Evolutionary conservation across 1,284 basidiomycete species (phyloP), one percentile per base, ranked within the genome.

Genomic region (Irpex lacteus): DNA sequence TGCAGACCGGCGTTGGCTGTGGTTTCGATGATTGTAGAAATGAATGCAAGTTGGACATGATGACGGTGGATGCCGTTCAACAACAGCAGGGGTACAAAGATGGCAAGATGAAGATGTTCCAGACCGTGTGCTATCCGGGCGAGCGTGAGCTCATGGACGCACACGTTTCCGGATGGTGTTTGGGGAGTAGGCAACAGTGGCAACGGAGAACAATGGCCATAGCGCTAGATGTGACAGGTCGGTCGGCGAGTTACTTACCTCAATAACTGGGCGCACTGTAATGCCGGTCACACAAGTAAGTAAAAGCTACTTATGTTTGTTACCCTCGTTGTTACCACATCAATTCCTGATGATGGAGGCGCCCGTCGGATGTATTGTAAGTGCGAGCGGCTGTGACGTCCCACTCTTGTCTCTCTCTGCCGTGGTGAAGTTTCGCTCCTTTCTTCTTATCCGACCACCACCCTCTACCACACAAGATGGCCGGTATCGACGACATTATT

Each of bases 11-110:
- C 54, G 77, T 73, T 21, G 83, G 83, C 49, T 77, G 73, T n/a
- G 82, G 79, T n/a, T 77, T 77, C 26, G 79, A 76, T 36, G 77
- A 78, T 21, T 76, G 75, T 13, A 89, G 72, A 70, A 87, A 90
- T 5, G 80, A 73, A 71, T 90, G 85, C 62, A 90, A 76, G 64
- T 71, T 82, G 11, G 76, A 67, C 73, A 74, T 73, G 50, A 49
- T 26, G 26, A 26, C 26, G 26, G 53, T 49, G 40, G 49, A 26
- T 38, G 26, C 13, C 37, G 34, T 49, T 49, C 47, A 60, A 32
- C 40, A 60, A 37, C 40, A 38, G 38, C 50, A 19, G 40, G 38
- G 38, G 36, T 4, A 36, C 26, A 54, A 37, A 47, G 21, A 49
- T 49, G 52, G 44, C n/a, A 19, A 38, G 50, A 13, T 58, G 38